Conservation (phyloP, 805 yeast genomes). For the Wickerhamiella sergipiensis region DNA sequence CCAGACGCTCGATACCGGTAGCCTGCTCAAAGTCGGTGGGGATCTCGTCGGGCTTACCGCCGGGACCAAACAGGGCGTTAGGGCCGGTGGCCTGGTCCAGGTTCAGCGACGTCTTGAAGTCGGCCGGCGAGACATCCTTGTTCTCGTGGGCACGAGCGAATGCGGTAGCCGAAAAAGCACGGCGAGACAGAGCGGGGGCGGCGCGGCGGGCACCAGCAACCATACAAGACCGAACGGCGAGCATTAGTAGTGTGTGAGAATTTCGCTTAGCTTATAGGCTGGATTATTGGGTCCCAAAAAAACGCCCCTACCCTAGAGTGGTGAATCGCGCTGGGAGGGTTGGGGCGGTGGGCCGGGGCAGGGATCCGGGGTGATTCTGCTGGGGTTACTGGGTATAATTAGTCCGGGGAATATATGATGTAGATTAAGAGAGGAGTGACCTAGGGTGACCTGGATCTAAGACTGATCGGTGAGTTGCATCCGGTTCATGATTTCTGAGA, state of each 20-base stretch:
- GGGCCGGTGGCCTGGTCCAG: slow-evolving; percentile 72
- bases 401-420: not conserved
- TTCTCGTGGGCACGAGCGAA: slow-evolving; percentile 2
- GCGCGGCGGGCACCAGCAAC: slow-evolving; percentile 12
- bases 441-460: no score
- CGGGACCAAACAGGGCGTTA: slow-evolving; percentile 73
- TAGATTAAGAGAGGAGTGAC: not conserved
- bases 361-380: not conserved
- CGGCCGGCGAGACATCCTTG: slow-evolving; percentile 11
- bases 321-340: not conserved
- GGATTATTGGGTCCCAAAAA: not conserved
- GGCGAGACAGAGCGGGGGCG: slow-evolving; percentile 9
- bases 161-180: slow-evolving; percentile 8
- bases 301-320: not conserved
- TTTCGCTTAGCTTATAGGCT: slow-evolving; percentile 2
- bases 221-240: slow-evolving; percentile 5
- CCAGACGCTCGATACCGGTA: slow-evolving; percentile 96
- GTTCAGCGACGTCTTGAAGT: slow-evolving; percentile 13
- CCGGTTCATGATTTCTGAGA: not conserved
- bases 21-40: slow-evolving; percentile 95
- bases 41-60: slow-evolving; percentile 42
- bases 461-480: not conserved
- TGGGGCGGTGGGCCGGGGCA: not conserved
- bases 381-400: no score
- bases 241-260: slow-evolving; percentile 2